Evolutionary conservation across 768 basidiomycete genomes (phyloP).

Genomic region (Russula sp.): DNA sequence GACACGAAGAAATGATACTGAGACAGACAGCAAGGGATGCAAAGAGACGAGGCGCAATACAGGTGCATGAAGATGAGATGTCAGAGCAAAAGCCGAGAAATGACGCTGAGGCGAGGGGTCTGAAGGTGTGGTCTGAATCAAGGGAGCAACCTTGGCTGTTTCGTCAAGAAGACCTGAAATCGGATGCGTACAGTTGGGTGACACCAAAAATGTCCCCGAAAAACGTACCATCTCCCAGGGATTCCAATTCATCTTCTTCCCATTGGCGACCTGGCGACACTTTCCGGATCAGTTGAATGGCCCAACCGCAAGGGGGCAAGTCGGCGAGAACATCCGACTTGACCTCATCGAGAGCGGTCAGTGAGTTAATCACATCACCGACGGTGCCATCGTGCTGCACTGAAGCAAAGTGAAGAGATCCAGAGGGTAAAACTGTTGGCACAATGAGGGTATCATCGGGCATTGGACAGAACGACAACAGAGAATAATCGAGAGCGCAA

Average conservation of each 20-base stretch:
- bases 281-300: conserved; percentile 53
- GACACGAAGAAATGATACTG: conserved; percentile 53
- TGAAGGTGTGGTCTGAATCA: conserved; percentile 38
- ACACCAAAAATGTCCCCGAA: background rate
- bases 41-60: conserved; percentile 64
- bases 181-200: conserved; percentile 11
- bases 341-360: conserved; percentile 43
- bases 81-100: conserved; percentile 66
- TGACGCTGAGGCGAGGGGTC: conserved; percentile 37
- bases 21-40: conserved; percentile 49
- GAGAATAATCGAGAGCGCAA: background rate
- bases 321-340: conserved; percentile 49
- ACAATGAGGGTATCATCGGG: conserved; percentile 41
- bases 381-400: conserved; percentile 46
- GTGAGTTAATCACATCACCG: conserved; percentile 49
- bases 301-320: conserved; percentile 56
- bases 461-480: conserved; percentile 28
- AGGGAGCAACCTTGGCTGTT: conserved; percentile 41
- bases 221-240: conserved; percentile 52
- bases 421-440: conserved; percentile 51
- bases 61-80: conserved; percentile 59
- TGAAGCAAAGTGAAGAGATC: conserved; percentile 56
- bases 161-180: conserved; percentile 43
- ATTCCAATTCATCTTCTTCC: conserved; percentile 64
- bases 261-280: conserved; percentile 55